Percentiles rank a stretch among this genome's conserved stretches.
These are phyloP conservation scores for Colletotrichum eleusines DNA, from an alignment of 2,329 filamentous ascomycete genomes.

Conservation along the genomic window DNA sequence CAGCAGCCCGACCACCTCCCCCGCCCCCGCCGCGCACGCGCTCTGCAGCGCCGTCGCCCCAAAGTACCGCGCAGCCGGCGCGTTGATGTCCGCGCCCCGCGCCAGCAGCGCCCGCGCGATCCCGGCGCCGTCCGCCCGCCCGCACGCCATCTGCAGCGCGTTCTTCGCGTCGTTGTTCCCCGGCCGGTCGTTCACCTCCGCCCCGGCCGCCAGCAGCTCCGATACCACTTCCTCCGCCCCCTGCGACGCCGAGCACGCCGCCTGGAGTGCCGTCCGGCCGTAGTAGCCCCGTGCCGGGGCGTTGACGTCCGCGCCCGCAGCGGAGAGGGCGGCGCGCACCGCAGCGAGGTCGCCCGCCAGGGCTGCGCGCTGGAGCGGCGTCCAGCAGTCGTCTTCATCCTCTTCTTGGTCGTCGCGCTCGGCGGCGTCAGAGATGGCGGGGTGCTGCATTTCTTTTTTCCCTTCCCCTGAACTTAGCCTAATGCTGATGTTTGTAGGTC, in stretches of 20 bases:
- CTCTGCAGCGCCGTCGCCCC: slow-evolving; percentile 55
- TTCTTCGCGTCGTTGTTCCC: slow-evolving; percentile 52
- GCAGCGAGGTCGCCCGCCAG: slow-evolving; percentile 47
- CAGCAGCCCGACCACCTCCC: slow-evolving; percentile 45
- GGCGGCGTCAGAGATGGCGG: neutral
- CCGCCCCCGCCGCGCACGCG: slow-evolving; percentile 49
- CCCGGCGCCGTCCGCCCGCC: slow-evolving; percentile 41
- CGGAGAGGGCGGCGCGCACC: slow-evolving; percentile 47
- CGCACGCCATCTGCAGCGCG: slow-evolving; percentile 55
- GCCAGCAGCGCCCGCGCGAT: slow-evolving; percentile 48
- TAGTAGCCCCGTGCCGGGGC: slow-evolving; percentile 50
- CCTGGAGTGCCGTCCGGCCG: slow-evolving; percentile 54
- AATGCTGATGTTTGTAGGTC: neutral
- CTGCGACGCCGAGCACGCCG: slow-evolving; percentile 49
- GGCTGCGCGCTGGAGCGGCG: slow-evolving; percentile 51
- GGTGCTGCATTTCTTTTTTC: neutral
- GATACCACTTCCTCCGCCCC: slow-evolving; percentile 43
- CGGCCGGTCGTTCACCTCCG: slow-evolving; percentile 50
- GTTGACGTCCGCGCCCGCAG: slow-evolving; percentile 48
- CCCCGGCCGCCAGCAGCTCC: slow-evolving; percentile 49
- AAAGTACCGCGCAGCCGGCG: slow-evolving; percentile 47
- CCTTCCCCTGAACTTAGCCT: neutral
- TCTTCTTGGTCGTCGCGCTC: neutral
- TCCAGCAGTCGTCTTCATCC: slow-evolving; percentile 51
- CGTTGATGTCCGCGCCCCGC: slow-evolving; percentile 49